phyloP scores from a whole-genome alignment of 2,329 filamentous ascomycete genomes.

The Triangularia verruculosa region DNA sequence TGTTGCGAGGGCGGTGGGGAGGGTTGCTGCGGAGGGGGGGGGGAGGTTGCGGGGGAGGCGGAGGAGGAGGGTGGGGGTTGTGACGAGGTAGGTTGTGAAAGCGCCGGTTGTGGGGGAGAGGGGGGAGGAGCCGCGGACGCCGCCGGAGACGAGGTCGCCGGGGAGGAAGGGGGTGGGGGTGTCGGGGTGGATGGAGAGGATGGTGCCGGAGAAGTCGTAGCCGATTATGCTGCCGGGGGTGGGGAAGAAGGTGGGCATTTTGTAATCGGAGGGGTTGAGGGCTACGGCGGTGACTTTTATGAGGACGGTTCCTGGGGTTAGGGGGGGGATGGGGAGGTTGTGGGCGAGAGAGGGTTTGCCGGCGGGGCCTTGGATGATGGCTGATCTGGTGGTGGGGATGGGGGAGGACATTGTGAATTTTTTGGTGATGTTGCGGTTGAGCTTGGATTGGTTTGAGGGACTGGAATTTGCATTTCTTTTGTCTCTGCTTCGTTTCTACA shows the following conservation, averaged over 20 bases:
- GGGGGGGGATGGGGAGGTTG: no score
- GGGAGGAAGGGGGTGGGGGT: neutral
- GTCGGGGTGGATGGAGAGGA: constrained; percentile 28
- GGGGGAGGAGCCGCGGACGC: constrained; percentile 26
- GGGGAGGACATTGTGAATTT: no score
- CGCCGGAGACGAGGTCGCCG: constrained; percentile 31
- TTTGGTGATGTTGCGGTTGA: no score
- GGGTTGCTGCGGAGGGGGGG: neutral
- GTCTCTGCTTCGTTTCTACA: no score
- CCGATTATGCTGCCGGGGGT: constrained; percentile 33
- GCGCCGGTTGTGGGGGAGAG: constrained; percentile 26
- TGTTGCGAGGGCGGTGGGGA: constrained; percentile 10
- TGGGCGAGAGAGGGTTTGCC: no score
- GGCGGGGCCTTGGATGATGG: no score
- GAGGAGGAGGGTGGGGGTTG: constrained; percentile 22
- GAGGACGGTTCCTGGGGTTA: no score
- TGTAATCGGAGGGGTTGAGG: constrained; percentile 38
- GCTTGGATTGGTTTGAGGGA: no score
- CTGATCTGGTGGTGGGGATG: no score
- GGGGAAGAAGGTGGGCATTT: constrained; percentile 31
- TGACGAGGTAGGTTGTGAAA: constrained; percentile 32
- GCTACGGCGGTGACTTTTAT: constrained; percentile 32
- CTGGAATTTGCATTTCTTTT: no score
- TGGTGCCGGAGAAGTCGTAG: constrained; percentile 35
- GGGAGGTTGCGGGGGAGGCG: constrained; percentile 25